Percentiles rank a stretch among this genome's conserved stretches.
Evolutionary conservation across 2,329 filamentous ascomycete species (phyloP).

Genomic region (Didymella exigua): DNA sequence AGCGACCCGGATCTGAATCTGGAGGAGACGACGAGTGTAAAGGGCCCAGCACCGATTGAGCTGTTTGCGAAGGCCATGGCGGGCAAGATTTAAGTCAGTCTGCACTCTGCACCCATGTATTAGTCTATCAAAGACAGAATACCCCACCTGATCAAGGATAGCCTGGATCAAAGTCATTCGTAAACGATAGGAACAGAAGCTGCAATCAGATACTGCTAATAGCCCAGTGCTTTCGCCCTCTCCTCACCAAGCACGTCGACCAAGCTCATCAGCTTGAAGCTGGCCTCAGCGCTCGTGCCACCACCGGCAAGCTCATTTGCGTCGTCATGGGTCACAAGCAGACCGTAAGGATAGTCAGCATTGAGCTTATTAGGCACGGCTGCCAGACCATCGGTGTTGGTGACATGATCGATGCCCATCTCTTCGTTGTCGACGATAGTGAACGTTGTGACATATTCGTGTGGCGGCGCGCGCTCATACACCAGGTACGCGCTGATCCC

Average conservation of each 20-base stretch:
- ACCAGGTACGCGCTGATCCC: conserved; percentile 61
- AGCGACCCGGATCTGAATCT: conserved; percentile 56
- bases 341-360: conserved; percentile 43
- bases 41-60: conserved; percentile 31
- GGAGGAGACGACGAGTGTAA: conserved; percentile 34
- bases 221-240: conserved; percentile 27
- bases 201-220: background rate
- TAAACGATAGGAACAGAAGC: background rate
- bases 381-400: conserved; percentile 60
- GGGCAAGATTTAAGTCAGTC: conserved; percentile 25
- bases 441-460: conserved; percentile 58
- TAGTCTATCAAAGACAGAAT: background rate
- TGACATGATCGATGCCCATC: conserved; percentile 56
- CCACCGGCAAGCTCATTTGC: conserved; percentile 57
- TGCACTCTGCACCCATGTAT: background rate
- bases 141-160: background rate
- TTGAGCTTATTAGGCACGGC: conserved; percentile 55
- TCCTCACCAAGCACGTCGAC: conserved; percentile 36
- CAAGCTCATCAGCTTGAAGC: conserved; percentile 56
- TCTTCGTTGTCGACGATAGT: conserved; percentile 53
- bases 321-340: conserved; percentile 61
- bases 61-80: conserved; percentile 30
- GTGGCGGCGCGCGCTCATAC: conserved; percentile 56
- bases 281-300: conserved; percentile 54
- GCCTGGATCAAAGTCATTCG: background rate